Evolutionary conservation across 805 yeast species (phyloP), one percentile per base, ranked within the genome.

Genomic region (Ascoidea asiatica): DNA sequence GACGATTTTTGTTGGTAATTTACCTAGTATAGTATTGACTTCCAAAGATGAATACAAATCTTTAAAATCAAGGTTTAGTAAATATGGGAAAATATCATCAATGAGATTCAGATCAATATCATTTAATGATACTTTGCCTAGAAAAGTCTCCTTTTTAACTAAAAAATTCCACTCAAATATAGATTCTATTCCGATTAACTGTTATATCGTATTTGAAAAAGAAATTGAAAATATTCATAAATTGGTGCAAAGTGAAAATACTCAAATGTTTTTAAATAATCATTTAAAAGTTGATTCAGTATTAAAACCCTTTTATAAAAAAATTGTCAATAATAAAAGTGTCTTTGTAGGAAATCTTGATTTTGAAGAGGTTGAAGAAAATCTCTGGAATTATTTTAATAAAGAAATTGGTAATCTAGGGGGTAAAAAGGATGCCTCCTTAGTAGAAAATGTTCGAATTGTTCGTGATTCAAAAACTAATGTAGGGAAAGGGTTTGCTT

Each of bases 401-500:
- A 49, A 58, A 6, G 61, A 55, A 2, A 69, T 79, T 50, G 86
- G 85, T 21, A 65, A 67, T n/a, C n/a, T n/a, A n/a, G n/a, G n/a
- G n/a, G n/a, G n/a, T 19, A 43, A 6, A 36, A 38, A n/a, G 6
- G 19, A 7, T 29, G 36, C 64, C 63, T 39, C 79, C 75, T 29
- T 29, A 21, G 82, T 92, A 44, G 95, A 88, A 59, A 81, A 83
- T 50, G 96, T 92, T 29, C 76, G 99, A 61, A 73, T 92, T 41
- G 75, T 92, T 33, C 77, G 99, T 58, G 99, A 92, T 59, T 65
- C 95, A 17, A 86, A 86, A 65, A 90, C 97, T 19, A 90, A 92
- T 55, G 69, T 90, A 47, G 99, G 98, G 50, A 92, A 92, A 65
- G 99, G 99, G 5, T 89, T 92, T 65, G 98, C 95, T 5, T 85